Evolutionary conservation across 75 land plant species (phyloP).

Genomic region (Cunninghamia lanceolata): DNA sequence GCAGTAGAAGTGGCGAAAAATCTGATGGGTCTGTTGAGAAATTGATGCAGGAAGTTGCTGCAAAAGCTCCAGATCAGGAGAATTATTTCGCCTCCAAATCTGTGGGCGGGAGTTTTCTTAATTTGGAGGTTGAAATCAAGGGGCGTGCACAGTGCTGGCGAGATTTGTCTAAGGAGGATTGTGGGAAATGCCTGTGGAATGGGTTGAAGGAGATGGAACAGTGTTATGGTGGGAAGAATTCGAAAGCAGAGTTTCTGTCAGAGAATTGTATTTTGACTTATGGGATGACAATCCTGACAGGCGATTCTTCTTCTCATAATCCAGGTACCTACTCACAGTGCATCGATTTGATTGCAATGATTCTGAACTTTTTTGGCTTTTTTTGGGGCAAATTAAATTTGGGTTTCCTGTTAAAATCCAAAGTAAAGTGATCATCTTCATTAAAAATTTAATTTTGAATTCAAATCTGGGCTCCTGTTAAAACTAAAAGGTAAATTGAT

Average conservation of each 20-base stretch:
- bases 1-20: no score
- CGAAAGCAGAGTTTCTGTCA: not conserved
- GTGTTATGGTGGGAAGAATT: no score
- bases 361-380: no score
- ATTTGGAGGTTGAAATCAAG: not conserved
- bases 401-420: no score
- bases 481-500: no score
- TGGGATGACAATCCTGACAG: not conserved
- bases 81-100: not conserved
- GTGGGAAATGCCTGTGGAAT: no score
- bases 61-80: not conserved
- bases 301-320: not conserved
- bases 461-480: no score
- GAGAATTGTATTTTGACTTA: not conserved
- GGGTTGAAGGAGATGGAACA: no score
- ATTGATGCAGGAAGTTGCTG: not conserved
- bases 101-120: not conserved
- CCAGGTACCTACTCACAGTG: not conserved
- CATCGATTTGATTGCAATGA: no score
- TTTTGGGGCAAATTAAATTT: no score
- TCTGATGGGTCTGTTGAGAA: not conserved
- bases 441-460: no score
- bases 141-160: not conserved
- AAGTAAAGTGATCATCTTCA: no score
- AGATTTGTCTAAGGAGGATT: not conserved